Percentiles rank a stretch among this genome's conserved stretches.
Evolutionary conservation across 148 eudicot species (phyloP).

Genomic region (Linanthus parryae): DNA sequence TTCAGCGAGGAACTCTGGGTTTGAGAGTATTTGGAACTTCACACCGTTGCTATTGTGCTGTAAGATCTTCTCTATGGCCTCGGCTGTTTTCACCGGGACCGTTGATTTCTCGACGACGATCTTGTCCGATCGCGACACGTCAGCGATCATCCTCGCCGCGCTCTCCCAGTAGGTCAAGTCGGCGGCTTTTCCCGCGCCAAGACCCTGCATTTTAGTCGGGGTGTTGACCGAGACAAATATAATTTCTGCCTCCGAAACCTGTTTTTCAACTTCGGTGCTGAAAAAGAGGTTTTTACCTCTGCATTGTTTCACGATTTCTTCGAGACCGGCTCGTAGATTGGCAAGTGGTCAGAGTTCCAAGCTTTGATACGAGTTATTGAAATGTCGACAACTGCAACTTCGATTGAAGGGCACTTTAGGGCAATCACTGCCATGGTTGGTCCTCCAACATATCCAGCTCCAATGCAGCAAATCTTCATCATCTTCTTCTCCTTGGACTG

Average conservation of each 20-base stretch:
- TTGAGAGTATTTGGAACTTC: slow-evolving; percentile 10
- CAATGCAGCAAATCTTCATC: too few species aligned
- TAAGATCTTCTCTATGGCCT: slow-evolving; percentile 68
- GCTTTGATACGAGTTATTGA: slow-evolving; percentile 17
- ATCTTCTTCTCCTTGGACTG: too few species aligned
- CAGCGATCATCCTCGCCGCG: slow-evolving; percentile 25
- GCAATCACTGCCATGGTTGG: slow-evolving; percentile 28
- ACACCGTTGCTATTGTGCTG: slow-evolving; percentile 68
- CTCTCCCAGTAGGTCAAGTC: slow-evolving; percentile 40
- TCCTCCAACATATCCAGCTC: slow-evolving; percentile 27
- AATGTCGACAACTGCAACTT: slow-evolving; percentile 21
- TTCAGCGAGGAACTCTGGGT: slow-evolving; percentile 9
- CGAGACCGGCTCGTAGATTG: slow-evolving; percentile 26
- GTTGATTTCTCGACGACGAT: slow-evolving; percentile 81
- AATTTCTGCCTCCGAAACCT: slow-evolving; percentile 16
- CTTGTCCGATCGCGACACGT: slow-evolving; percentile 38
- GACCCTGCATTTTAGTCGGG: slow-evolving; percentile 20
- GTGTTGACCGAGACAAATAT: slow-evolving; percentile 15
- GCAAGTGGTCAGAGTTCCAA: slow-evolving; percentile 23
- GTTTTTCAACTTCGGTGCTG: slow-evolving; percentile 25
- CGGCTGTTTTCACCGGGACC: slow-evolving; percentile 76
- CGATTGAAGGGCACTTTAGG: slow-evolving; percentile 17
- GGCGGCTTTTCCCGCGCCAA: slow-evolving; percentile 58
- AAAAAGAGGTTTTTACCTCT: slow-evolving; percentile 24
- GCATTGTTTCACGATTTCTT: slow-evolving; percentile 24